Evolutionary conservation across 306 rosid species (phyloP).

Genomic region (Inga laurina): DNA sequence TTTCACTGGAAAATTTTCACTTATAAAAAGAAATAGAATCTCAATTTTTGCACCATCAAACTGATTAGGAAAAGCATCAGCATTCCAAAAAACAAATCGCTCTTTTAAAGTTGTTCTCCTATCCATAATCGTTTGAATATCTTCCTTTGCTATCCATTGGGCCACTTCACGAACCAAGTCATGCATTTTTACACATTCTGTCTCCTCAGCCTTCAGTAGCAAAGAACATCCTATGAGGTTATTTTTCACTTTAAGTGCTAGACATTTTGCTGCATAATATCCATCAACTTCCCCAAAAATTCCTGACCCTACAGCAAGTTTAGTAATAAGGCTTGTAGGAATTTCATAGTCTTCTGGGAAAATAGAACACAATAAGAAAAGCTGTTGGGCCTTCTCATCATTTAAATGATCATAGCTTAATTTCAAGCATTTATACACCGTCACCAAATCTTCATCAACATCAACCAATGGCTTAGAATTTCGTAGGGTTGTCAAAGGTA

Average conservation of each 20-base stretch:
- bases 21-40: not conserved
- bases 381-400: not conserved
- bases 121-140: not conserved
- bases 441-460: not conserved
- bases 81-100: conserved; percentile 10
- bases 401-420: conserved; percentile 31
- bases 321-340: not conserved
- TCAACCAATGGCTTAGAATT: not conserved
- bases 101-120: not conserved
- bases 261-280: not conserved
- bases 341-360: conserved; percentile 29
- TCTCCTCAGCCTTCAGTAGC: not conserved
- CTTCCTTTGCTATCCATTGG: not conserved
- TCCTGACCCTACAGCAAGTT: not conserved
- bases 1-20: not conserved
- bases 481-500: not conserved
- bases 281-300: not conserved
- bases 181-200: not conserved
- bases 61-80: not conserved
- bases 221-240: not conserved
- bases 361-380: conserved; percentile 27
- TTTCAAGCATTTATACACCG: conserved; percentile 8
- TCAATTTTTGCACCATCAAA: conserved; percentile 22
- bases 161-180: not conserved
- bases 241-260: not conserved